Percentiles rank a stretch among this genome's conserved stretches.
phyloP scores from a whole-genome alignment of 257 asterid genomes.

The Lithospermum erythrorhizon region DNA sequence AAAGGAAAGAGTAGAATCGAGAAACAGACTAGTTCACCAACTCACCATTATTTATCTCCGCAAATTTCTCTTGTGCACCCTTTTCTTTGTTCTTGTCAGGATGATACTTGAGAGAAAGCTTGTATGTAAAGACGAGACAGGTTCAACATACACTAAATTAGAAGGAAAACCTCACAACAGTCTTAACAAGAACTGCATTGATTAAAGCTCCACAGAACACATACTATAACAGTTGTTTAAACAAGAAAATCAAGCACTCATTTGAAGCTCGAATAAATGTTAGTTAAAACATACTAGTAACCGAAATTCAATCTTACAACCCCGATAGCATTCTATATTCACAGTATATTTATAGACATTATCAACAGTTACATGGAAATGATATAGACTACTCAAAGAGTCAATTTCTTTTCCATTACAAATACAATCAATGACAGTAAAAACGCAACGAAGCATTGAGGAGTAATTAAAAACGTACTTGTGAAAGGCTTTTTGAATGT shows the following conservation, averaged over 20 bases:
- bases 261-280: background rate
- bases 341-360: no score
- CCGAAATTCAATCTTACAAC: background rate
- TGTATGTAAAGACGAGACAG: constrained; percentile 17
- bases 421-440: background rate
- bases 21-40: background rate
- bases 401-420: background rate
- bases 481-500: constrained; percentile 94
- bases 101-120: constrained; percentile 89
- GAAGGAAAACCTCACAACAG: background rate
- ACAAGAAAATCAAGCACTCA: no score
- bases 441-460: constrained; percentile 5
- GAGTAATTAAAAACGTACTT: constrained; percentile 39
- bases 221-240: background rate
- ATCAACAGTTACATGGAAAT: no score
- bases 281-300: no score
- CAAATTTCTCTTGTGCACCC: constrained; percentile 87
- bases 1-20: background rate
- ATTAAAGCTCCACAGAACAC: background rate
- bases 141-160: background rate
- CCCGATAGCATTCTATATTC: background rate
- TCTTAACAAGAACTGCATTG: background rate
- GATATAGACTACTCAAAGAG: no score
- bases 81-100: constrained; percentile 92
- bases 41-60: constrained; percentile 89